phyloP scores from a whole-genome alignment of 164 flowering plant species.

The Dillenia suffruticosa region DNA sequence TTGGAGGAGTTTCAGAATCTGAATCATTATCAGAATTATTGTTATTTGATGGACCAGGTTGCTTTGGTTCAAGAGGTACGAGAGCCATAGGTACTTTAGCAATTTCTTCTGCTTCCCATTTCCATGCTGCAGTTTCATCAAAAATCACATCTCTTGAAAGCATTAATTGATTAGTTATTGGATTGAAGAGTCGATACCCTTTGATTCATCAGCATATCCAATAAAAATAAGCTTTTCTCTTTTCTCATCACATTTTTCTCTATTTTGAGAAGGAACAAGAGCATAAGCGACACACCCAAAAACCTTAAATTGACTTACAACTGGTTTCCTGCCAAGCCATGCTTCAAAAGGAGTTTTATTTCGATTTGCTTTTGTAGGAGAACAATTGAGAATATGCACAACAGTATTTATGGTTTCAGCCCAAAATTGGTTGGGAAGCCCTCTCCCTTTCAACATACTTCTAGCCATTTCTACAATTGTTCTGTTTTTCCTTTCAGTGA shows the following conservation, averaged over 20 bases:
- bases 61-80: too few species aligned
- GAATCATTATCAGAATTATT: too few species aligned
- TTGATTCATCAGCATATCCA: slow-evolving; percentile 4
- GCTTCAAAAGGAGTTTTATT: slow-evolving; percentile 3
- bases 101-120: not conserved
- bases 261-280: not conserved
- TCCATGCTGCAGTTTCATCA: slow-evolving; percentile 6
- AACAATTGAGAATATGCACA: not conserved
- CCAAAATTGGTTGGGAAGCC: slow-evolving; percentile 1
- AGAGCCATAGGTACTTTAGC: too few species aligned
- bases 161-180: not conserved
- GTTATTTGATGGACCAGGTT: too few species aligned
- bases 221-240: not conserved
- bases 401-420: not conserved
- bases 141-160: not conserved
- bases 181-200: slow-evolving; percentile 2
- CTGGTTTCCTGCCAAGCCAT: not conserved
- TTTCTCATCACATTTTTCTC: too few species aligned
- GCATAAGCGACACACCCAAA: slow-evolving; percentile 11
- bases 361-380: slow-evolving; percentile 2
- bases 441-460: too few species aligned
- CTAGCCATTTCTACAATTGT: too few species aligned
- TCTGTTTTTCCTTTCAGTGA: not conserved
- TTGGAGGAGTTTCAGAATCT: too few species aligned
- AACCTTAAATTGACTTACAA: not conserved